Evolutionary conservation across 768 basidiomycete species (phyloP), one percentile per base, ranked within the genome.

Genomic region (Trametes meyenii): DNA sequence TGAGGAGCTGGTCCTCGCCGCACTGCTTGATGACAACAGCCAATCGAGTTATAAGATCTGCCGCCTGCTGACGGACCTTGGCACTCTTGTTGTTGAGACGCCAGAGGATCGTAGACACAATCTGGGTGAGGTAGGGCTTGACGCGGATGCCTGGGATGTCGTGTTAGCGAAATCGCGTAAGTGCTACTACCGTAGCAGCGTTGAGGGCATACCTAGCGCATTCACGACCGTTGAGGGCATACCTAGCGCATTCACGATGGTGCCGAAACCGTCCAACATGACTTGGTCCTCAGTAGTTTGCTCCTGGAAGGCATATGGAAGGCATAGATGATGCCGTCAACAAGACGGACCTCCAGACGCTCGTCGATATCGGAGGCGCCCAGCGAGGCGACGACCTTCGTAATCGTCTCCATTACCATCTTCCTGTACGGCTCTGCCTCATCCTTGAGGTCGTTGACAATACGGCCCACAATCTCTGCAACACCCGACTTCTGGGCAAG

Each of bases 361-460:
- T 98, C 96, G 70, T 98, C 97, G 51, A 98, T 91, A 71, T 98
- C 96, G 0, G 96, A 92, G n/a, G 96, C 96, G 52, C 97, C 96
- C 1, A 96, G 85, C 6, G 89, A 91, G 16, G 89, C 87, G 51
- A 99, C 82, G 49, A 99, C 97, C 74, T 97, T 96, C 23, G 94
- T 98, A 67, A 98, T 97, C 0, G 97, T 98, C 78, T 99, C 97
- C 97, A 99, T 99, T 50, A 97, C 95, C 97, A 99, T 99, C 83
- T 98, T 98, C 66, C 95, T 81, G 77, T 93, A 94, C 4, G 92
- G 92, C 75, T 94, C 92, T 14, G 89, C 88, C 72, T 90, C 90
- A 70, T 92, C 89, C 80, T 96, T 97, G 65, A 97, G 79, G 70
- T 94, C 94, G 72, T 95, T 94, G 55, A 88, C 88, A 65, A 90